Base-by-base conservation (phyloP, 2,329 filamentous ascomycete genomes). In the Ilyonectria destructans region DNA sequence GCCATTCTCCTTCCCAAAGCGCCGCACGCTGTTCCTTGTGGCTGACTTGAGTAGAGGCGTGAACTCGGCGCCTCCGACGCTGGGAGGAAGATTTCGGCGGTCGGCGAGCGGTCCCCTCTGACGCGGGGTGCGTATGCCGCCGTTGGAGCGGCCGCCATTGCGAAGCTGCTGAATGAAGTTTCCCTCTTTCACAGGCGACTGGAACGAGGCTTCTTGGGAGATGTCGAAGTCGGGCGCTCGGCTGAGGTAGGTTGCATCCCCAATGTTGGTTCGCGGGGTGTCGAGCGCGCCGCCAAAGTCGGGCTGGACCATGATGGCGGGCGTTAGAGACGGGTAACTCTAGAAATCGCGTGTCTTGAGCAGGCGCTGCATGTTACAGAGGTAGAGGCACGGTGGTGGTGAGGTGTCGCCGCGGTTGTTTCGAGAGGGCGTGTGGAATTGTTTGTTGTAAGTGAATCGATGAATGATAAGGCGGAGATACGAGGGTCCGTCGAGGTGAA, bases 1-100 rank as follows among this genome's bases (percentile, higher is more conserved):
- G 64, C 81, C 85, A 80, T 90, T 92, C 81, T 88, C 89, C 80
- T 88, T 92, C 79, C 88, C 89, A 81, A 79, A 88, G 69, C 82
- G 88, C 81, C 85, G 91, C 84, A 85, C 93, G 87, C 85, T 94
- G 85, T 86, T 95, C 86, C 84, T 87, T 78, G 89, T 92, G n/a
- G 88, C 90, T 26, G 85, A 94, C 81, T 97, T 97, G 79, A 99
- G 89, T 74, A 99, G 85, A 0, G 97, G 96, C 0, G 96, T 99
- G 80, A 99, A 99, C 77, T 99, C 97, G 74, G 91, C 91, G 61
- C 89, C 89, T 51, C 86, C 88, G 48, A 91, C 82, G 70, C 88
- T 87, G 43, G 86, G 85, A 23, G 91, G 92, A 23, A 94, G 85
- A 75, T 94, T 96, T 75, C 89, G 89, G 73, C 90, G 88, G 80